Base-by-base conservation (phyloP, 768 basidiomycete species). In the Sporobolomyces phaffii region DNA sequence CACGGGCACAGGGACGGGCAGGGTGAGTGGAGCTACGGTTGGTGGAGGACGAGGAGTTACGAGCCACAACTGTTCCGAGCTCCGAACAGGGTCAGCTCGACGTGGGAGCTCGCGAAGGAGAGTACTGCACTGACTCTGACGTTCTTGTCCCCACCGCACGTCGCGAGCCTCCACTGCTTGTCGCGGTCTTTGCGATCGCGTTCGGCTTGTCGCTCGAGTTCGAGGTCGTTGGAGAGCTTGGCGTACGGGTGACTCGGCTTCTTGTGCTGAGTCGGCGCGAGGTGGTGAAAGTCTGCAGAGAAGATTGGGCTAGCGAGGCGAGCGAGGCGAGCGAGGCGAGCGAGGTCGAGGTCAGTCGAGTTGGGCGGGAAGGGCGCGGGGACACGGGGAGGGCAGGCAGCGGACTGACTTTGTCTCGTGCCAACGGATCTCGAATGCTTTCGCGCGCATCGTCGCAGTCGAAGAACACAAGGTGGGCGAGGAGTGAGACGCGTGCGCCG, bases 81-180 rank as follows among this genome's bases (percentile, higher is more conserved):
- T 36, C 71, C 69, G 29, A 29, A 57, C 1, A 33, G 38, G 2
- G 69, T 64, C 44, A 73, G 31, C 17, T 28, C n/a, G n/a, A n/a
- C n/a, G n/a, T n/a, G n/a, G n/a, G n/a, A n/a, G n/a, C n/a, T n/a
- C n/a, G n/a, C n/a, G n/a, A n/a, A n/a, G n/a, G n/a, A n/a, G n/a
- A n/a, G n/a, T n/a, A n/a, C n/a, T 43, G 28, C 49, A 86, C 93
- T 79, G 75, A 96, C 93, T 77, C 96, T 82, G 75, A 99, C 91
- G 80, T 93, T 88, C 75, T 92, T 96, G 76, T 99, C 96, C 76
- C 94, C 94, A 50, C 96, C 96, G 17, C 86, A 91, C 0, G 96
- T 97, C 1, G 92, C 96, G 24, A 99, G 81, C 72, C 88, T 84
- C 80, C 96, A 97, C n/a, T 85, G 79, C 80, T 90, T 65, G 8